A percentile compares a stretch with the other conserved stretches of the same genome.
Evolutionary conservation across 2,329 filamentous ascomycete species (phyloP).

Genomic region (Fusarium annulatum): DNA sequence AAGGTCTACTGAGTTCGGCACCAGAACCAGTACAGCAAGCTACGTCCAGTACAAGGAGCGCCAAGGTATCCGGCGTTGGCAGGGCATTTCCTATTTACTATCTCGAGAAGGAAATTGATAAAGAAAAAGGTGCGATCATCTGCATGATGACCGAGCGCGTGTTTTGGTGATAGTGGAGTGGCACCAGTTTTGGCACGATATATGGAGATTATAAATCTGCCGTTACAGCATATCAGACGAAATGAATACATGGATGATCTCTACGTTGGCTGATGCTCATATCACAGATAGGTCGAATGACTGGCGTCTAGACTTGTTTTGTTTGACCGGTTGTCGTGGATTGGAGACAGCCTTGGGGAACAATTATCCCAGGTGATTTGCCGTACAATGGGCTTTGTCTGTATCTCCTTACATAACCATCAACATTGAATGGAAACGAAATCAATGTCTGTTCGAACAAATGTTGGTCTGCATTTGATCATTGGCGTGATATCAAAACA

Average conservation of each 20-base stretch:
- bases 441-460: neutral
- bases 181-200: constrained; percentile 21
- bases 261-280: constrained; percentile 7
- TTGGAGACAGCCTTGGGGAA: neutral
- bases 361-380: neutral
- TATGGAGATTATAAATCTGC: constrained; percentile 26
- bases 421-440: constrained; percentile 2
- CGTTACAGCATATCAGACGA: constrained; percentile 30
- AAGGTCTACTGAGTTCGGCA: constrained; percentile 85
- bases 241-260: constrained; percentile 38
- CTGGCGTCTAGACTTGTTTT: constrained; percentile 2
- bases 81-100: constrained; percentile 37
- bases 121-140: constrained; percentile 27
- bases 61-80: constrained; percentile 39
- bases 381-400: neutral
- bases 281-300: neutral
- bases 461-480: neutral
- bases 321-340: neutral
- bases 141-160: constrained; percentile 10
- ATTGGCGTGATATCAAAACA: neutral
- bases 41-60: constrained; percentile 15
- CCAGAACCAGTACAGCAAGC: constrained; percentile 1
- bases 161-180: constrained; percentile 14
- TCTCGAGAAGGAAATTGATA: constrained; percentile 29
- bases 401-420: neutral